These are phyloP conservation scores for Solanum hybrid DNA, from an alignment of 305 asterid genomes.

Conservation along the genomic window DNA sequence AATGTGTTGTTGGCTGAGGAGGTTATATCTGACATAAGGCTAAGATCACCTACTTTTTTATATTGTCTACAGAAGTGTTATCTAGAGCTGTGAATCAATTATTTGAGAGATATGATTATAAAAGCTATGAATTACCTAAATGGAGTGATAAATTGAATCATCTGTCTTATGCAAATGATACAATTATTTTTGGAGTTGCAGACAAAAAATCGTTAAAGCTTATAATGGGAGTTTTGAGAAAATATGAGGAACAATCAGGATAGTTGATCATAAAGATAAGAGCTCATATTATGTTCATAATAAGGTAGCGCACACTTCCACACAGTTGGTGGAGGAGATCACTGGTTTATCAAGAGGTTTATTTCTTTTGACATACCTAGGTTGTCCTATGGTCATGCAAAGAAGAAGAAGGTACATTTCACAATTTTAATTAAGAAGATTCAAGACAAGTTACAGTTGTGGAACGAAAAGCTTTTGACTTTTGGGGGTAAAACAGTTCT, in stretches of 20 bases:
- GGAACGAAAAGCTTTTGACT: background rate
- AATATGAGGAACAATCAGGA: background rate
- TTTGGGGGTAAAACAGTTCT: background rate
- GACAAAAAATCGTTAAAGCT: background rate
- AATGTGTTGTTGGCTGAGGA: background rate
- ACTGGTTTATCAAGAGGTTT: background rate
- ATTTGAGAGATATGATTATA: background rate
- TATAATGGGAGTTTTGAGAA: background rate
- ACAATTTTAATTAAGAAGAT: background rate
- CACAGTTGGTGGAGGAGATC: background rate
- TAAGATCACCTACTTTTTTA: background rate
- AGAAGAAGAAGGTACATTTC: background rate
- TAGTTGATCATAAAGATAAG: background rate
- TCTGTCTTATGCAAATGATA: background rate
- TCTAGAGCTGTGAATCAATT: background rate
- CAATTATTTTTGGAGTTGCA: background rate
- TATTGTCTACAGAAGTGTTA: background rate
- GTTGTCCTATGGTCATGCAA: background rate
- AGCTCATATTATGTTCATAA: background rate
- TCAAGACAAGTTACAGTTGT: background rate
- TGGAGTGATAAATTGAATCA: background rate
- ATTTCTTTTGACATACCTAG: background rate
- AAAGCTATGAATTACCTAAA: background rate
- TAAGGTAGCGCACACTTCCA: background rate
- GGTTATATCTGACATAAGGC: background rate